Evolutionary conservation across 768 basidiomycete genomes (phyloP).

Genomic region (Leccinum fibrillosum): DNA sequence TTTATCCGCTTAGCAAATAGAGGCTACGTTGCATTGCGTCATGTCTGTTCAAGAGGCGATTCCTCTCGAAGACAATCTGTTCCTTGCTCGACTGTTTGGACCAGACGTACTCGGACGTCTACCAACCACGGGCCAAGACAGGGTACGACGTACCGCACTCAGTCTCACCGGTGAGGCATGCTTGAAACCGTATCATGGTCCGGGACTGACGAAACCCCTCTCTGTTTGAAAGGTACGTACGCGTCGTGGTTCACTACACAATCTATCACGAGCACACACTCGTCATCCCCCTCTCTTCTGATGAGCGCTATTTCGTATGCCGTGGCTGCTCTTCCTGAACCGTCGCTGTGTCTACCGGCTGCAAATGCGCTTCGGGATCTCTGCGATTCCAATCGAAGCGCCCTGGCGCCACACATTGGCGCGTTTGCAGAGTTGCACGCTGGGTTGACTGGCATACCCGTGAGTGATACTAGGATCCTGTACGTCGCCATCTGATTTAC

Average conservation of each 20-base stretch:
- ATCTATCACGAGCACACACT: constrained; percentile 25
- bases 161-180: constrained; percentile 63
- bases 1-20: constrained; percentile 61
- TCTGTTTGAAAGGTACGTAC: constrained; percentile 51
- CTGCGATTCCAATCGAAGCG: constrained; percentile 87
- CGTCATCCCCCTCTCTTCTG: constrained; percentile 44
- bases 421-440: constrained; percentile 86
- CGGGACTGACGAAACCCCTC: neutral
- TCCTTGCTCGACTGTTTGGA: constrained; percentile 67
- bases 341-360: constrained; percentile 61
- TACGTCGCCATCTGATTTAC: neutral
- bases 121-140: constrained; percentile 58
- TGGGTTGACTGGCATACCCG: constrained; percentile 68
- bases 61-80: constrained; percentile 50
- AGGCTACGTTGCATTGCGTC: constrained; percentile 83
- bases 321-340: constrained; percentile 66
- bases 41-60: constrained; percentile 87
- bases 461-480: constrained; percentile 33
- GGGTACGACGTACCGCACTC: constrained; percentile 72
- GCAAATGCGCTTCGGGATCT: constrained; percentile 81
- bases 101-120: constrained; percentile 65
- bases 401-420: constrained; percentile 76
- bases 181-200: neutral
- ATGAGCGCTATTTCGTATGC: constrained; percentile 68
- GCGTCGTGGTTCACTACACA: constrained; percentile 77